Percentiles rank a stretch among this genome's conserved stretches.
phyloP scores from a whole-genome alignment of 2,329 filamentous ascomycete species.

The Claviceps pusilla region DNA sequence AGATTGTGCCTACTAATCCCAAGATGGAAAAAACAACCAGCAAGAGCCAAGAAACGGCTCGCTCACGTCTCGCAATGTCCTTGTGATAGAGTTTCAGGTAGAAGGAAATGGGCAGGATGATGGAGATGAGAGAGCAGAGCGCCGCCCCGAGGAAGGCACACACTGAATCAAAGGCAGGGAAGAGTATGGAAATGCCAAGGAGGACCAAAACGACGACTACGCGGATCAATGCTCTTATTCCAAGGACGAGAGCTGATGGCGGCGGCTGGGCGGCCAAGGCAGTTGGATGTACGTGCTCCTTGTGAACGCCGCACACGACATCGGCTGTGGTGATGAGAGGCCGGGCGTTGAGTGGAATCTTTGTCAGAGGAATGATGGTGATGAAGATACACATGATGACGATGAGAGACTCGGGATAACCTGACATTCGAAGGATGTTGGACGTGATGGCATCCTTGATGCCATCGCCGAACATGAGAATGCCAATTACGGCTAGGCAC shows the following conservation, averaged over 20 bases:
- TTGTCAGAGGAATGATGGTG: constrained; percentile 85
- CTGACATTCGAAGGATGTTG: constrained; percentile 62
- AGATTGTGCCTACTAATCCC: constrained; percentile 66
- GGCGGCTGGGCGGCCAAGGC: constrained; percentile 22
- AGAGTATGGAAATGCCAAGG: constrained; percentile 52
- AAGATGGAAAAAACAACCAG: constrained; percentile 55
- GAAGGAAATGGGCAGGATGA: constrained; percentile 76
- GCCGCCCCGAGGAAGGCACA: constrained; percentile 84
- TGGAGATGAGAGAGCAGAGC: constrained; percentile 85
- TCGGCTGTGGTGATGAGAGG: constrained; percentile 80
- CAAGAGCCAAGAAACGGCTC: constrained; percentile 49
- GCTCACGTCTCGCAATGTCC: constrained; percentile 51
- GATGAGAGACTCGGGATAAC: constrained; percentile 61
- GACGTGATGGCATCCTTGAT: constrained; percentile 80
- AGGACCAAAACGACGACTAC: constrained; percentile 56
- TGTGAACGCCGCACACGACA: constrained; percentile 60
- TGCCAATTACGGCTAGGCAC: constrained; percentile 65
- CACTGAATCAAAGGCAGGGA: constrained; percentile 73
- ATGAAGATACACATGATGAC: constrained; percentile 73
- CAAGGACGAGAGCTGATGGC: constrained; percentile 25
- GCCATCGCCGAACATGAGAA: constrained; percentile 89
- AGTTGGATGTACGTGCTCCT: constrained; percentile 19
- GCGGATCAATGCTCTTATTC: constrained; percentile 45
- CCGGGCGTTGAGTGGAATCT: constrained; percentile 79
- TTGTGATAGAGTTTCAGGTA: constrained; percentile 78